Conservation (phyloP, 2,329 filamentous ascomycete genomes). For the Xylaria sp. region DNA sequence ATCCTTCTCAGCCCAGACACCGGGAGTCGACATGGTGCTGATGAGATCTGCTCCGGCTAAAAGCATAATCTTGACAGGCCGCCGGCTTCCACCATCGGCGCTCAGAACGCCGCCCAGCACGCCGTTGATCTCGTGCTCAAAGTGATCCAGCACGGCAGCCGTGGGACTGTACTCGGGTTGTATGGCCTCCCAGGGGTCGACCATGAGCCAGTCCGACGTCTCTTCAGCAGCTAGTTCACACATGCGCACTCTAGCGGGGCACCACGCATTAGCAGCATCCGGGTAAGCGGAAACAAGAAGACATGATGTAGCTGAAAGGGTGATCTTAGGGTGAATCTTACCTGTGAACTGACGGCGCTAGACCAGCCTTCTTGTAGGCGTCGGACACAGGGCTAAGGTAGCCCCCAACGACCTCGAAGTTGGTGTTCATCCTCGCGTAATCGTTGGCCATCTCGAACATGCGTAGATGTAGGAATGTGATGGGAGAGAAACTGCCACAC, state of each 20-base stretch:
- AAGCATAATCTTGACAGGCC: slow-evolving; percentile 77
- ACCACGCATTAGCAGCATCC: slow-evolving; percentile 37
- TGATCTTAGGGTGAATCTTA: slow-evolving; percentile 47
- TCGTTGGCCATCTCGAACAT: slow-evolving; percentile 87
- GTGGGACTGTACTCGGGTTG: slow-evolving; percentile 89
- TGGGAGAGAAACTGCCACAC: slow-evolving; percentile 78
- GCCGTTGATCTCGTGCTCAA: slow-evolving; percentile 88
- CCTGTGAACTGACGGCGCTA: slow-evolving; percentile 78
- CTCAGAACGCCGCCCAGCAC: slow-evolving; percentile 78
- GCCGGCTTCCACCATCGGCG: slow-evolving; percentile 72
- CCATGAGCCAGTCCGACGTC: slow-evolving; percentile 83
- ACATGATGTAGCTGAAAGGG: too few species aligned
- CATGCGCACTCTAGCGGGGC: slow-evolving; percentile 74
- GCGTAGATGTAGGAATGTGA: slow-evolving; percentile 80
- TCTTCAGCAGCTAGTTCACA: slow-evolving; percentile 82
- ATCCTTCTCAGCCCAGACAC: slow-evolving; percentile 86
- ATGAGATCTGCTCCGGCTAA: slow-evolving; percentile 83
- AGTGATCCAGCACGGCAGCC: slow-evolving; percentile 89
- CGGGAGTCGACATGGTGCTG: slow-evolving; percentile 77
- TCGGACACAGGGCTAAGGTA: slow-evolving; percentile 74
- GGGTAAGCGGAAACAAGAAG: neutral
- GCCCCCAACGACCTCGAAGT: slow-evolving; percentile 87
- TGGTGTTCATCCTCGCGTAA: slow-evolving; percentile 77
- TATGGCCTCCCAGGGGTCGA: slow-evolving; percentile 89
- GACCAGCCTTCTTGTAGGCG: slow-evolving; percentile 80